phyloP scores from a whole-genome alignment of 2,329 filamentous ascomycete species.

The Camptophora hylomeconis region DNA sequence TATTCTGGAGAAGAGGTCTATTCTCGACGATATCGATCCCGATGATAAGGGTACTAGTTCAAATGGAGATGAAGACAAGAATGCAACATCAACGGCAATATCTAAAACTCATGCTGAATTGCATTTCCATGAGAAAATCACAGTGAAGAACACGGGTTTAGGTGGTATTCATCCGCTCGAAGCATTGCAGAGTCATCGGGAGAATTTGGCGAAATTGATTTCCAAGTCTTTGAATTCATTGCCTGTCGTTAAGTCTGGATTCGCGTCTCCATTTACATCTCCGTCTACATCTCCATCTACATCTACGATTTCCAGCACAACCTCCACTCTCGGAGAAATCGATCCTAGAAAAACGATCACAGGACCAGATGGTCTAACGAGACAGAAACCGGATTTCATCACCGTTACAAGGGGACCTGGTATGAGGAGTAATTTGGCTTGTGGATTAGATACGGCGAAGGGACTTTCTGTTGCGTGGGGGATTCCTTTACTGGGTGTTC shows the following conservation, averaged over 20 bases:
- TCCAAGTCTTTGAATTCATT: constrained; percentile 48
- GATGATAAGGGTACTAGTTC: not conserved
- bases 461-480: constrained; percentile 74
- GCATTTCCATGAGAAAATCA: constrained; percentile 69
- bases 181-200: constrained; percentile 63
- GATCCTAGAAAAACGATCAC: constrained; percentile 8
- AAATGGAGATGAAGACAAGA: not conserved
- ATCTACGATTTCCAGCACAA: too few species aligned
- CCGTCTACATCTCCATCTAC: too few species aligned
- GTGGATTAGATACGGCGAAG: constrained; percentile 74
- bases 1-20: constrained; percentile 48
- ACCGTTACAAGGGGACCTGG: constrained; percentile 82
- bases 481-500: constrained; percentile 69
- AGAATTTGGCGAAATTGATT: constrained; percentile 55
- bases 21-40: not conserved
- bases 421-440: constrained; percentile 65
- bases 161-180: constrained; percentile 68
- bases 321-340: too few species aligned
- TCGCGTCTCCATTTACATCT: not conserved
- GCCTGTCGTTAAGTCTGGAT: constrained; percentile 23
- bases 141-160: constrained; percentile 62
- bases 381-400: constrained; percentile 63
- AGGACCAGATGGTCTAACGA: constrained; percentile 18
- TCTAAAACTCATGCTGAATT: constrained; percentile 48
- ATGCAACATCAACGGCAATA: not conserved